Conservation (phyloP, 495 filamentous ascomycete species). For the Podospora australis region DNA sequence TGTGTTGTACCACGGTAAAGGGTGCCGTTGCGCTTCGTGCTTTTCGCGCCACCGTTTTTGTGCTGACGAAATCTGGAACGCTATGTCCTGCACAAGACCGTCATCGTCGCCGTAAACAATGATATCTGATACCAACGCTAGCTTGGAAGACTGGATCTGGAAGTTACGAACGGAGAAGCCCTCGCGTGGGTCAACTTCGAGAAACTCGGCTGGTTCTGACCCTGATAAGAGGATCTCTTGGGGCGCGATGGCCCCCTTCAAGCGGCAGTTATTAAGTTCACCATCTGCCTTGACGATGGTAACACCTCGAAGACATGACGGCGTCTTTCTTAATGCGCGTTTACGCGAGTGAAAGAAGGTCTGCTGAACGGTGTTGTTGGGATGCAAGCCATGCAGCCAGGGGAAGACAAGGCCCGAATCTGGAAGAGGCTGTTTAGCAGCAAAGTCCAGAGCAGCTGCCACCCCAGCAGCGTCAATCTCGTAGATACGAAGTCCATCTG, state of each 20-base stretch:
- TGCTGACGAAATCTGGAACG: conserved; percentile 64
- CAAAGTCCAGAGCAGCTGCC: conserved; percentile 64
- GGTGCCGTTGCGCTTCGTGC: conserved; percentile 48
- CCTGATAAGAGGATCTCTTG: conserved; percentile 62
- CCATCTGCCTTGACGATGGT: conserved; percentile 86
- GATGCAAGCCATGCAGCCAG: conserved; percentile 96
- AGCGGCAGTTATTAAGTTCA: conserved; percentile 61
- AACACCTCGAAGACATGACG: conserved; percentile 71
- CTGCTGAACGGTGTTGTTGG: conserved; percentile 78
- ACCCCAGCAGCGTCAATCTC: conserved; percentile 64
- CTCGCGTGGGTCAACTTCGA: conserved; percentile 74
- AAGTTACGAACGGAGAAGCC: conserved; percentile 88
- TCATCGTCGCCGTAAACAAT: conserved; percentile 78
- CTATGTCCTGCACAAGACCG: conserved; percentile 57
- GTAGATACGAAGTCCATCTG: too few relatives aligned
- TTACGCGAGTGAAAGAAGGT: conserved; percentile 79
- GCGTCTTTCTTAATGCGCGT: conserved; percentile 64
- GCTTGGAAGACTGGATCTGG: conserved; percentile 89
- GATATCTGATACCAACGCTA: conserved; percentile 83
- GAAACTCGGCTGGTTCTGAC: conserved; percentile 45
- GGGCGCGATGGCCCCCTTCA: conserved; percentile 79
- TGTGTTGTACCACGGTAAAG: conserved; percentile 68
- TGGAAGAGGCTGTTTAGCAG: conserved; percentile 70
- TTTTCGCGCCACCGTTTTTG: conserved; percentile 67
- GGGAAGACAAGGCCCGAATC: conserved; percentile 82